Evolutionary conservation across 176 grass and related monocot species (phyloP), one percentile per base, ranked within the genome.

Genomic region (Raddia distichophylla): DNA sequence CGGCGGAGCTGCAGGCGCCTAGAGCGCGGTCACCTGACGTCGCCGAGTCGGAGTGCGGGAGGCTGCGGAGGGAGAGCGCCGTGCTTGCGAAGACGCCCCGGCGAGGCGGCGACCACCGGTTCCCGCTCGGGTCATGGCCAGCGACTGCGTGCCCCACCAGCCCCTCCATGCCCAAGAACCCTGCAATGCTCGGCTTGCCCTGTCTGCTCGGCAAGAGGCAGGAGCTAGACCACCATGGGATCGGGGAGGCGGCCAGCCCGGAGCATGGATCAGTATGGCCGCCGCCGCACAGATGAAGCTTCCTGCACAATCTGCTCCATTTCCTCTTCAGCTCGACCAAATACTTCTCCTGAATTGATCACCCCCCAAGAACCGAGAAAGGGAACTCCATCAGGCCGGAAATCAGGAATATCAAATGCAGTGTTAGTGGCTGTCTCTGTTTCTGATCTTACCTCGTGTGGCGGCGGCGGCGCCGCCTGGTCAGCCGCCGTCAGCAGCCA

Each of bases 251-350:
- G 57, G 14, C 34, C 48, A 83, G 51, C 47, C 64, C 70, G 59
- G 75, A 82, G 44, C 86, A 73, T 17, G 75, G 87, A 84, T 77
- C 60, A 19, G 37, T 40, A 62, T 62, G 87, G 35, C 27, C 27
- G 27, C 72, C 67, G 74, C 67, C 67, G 43, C 40, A 77, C 18
- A 87, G 74, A 71, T 98, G 95, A 67, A 98, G 90, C 77, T 80
- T 94, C 66, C 68, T 77, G 77, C 95, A 98, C 40, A 94, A 61
- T 69, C 90, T 80, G 77, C 91, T 91, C 95, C 95, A 98, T 89
- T 98, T 98, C 63, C 86, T 87, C 57, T 83, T 94, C 85, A 94
- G 59, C 73, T 94, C 95, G 59, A 83, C 58, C 90, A 94, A 77
- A 64, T 92, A 76, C 55, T 84, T 87, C 42, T 91, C 76, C 82